Conservation (phyloP, 2,329 filamentous ascomycete species). For the Canariomyces notabilis region DNA sequence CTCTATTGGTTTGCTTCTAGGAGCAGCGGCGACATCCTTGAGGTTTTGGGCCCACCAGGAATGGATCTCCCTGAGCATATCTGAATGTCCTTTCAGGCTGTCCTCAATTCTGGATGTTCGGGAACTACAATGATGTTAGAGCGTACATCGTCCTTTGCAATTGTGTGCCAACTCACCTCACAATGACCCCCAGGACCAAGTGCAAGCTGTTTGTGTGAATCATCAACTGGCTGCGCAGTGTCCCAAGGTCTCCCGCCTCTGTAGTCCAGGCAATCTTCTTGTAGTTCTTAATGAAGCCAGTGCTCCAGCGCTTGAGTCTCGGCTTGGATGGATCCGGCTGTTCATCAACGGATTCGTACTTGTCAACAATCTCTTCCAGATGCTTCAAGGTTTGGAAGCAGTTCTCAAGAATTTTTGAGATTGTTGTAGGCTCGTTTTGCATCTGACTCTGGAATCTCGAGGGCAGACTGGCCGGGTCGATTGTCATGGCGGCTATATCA, state of each 20-base stretch:
- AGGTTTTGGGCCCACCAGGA: slow-evolving; percentile 16
- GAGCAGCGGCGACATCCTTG: not conserved
- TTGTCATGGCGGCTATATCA: not conserved
- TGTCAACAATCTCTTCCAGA: slow-evolving; percentile 14
- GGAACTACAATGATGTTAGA: slow-evolving; percentile 8
- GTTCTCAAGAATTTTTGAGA: slow-evolving; percentile 7
- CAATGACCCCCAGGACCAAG: slow-evolving; percentile 22
- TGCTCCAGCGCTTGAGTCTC: slow-evolving; percentile 20
- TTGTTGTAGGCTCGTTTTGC: not conserved
- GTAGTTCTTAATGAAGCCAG: slow-evolving; percentile 26
- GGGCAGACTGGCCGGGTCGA: slow-evolving; percentile 3
- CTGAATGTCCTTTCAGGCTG: slow-evolving; percentile 2
- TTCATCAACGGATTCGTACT: slow-evolving; percentile 4
- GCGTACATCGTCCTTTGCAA: not conserved
- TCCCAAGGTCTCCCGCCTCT: slow-evolving; percentile 25
- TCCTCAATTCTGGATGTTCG: slow-evolving; percentile 14
- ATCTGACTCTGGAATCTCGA: not conserved
- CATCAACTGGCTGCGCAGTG: slow-evolving; percentile 24
- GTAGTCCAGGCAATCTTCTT: slow-evolving; percentile 29
- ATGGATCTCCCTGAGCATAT: slow-evolving; percentile 13
- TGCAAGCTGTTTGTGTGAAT: slow-evolving; percentile 26
- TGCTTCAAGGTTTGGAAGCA: slow-evolving; percentile 14
- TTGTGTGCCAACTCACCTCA: slow-evolving; percentile 8
- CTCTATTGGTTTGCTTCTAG: not conserved
- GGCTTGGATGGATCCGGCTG: not conserved